Percentiles rank a stretch among this genome's conserved stretches.
phyloP scores from a whole-genome alignment of 768 basidiomycete genomes.

The Collybia mongolica region DNA sequence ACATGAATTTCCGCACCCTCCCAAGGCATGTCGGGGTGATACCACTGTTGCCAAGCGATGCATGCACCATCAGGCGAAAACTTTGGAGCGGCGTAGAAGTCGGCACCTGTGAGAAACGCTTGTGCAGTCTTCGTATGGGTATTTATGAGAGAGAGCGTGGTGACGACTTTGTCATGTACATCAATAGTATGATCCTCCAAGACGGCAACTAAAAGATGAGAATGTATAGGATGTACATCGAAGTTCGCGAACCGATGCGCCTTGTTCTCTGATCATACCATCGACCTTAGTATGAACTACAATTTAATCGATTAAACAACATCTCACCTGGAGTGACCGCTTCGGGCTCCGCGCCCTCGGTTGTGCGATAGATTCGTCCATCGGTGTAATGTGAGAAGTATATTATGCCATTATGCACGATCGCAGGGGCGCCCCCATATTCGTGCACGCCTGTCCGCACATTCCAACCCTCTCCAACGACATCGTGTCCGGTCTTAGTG shows the following conservation, averaged over 20 bases:
- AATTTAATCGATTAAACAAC: neutral
- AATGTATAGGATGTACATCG: constrained; percentile 49
- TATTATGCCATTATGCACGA: constrained; percentile 39
- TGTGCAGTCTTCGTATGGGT: constrained; percentile 39
- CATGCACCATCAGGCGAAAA: constrained; percentile 21
- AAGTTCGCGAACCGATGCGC: constrained; percentile 66
- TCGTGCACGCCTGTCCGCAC: constrained; percentile 61
- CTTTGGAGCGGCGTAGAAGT: constrained; percentile 65
- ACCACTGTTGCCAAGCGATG: constrained; percentile 25
- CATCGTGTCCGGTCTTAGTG: constrained; percentile 44
- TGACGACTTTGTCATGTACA: constrained; percentile 50
- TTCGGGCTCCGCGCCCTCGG: constrained; percentile 31
- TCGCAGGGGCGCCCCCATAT: constrained; percentile 61
- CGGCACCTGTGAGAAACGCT: constrained; percentile 52
- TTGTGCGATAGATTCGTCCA: constrained; percentile 45
- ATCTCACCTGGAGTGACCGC: constrained; percentile 64
- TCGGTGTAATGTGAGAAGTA: constrained; percentile 56
- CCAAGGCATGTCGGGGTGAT: constrained; percentile 27
- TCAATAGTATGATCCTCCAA: constrained; percentile 70
- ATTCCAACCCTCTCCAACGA: constrained; percentile 57
- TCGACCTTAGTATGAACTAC: neutral
- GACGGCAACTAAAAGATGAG: constrained; percentile 56
- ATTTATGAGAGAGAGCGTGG: constrained; percentile 57
- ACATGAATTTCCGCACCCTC: constrained; percentile 29
- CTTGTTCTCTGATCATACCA: constrained; percentile 34